Base-by-base conservation (phyloP, 1,139 yeast genomes). In the Lodderomyces margitis region DNA sequence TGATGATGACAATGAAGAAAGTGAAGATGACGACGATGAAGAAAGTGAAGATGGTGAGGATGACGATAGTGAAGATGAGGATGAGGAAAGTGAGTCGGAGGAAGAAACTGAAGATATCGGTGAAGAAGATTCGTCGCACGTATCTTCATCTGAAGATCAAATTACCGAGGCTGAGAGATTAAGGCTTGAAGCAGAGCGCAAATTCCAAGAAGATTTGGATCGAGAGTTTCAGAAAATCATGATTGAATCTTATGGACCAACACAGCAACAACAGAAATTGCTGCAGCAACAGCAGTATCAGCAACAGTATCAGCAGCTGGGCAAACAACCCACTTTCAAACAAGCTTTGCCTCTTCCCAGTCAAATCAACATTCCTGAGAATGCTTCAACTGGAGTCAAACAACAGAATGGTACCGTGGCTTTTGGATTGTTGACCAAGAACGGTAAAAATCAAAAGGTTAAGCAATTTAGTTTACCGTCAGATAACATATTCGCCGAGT, bases 351-450 rank as follows among this genome's bases (percentile, higher is more conserved):
- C 68, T 1, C 32, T 54, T 14, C 63, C 59, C 11, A 43, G 53
- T 9, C 47, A 44, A 31, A 11, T 36, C 9, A 9, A 32, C 11
- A 14, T 25, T 12, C 14, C 30, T 7, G 25, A 37, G 4, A 21
- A 23, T 5, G 24, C 28, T 11, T 3, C 30, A 2, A 5, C 11
- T 15, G 10, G 21, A 2, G 34, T 31, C 5, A 30, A 34, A 21
- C 32, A 33, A 9, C 20, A 33, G 9, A n/a, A n/a, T n/a, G 32
- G 28, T 7, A 52, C 41, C 11, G 62, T 74, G 7, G 64, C 76
- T 8, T 82, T 83, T 53, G 74, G 76, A 6, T 67, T 83, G 43
- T 60, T 83, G 41, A 71, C 82, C 1, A 78, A 59, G 46, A 56
- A 57, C 24, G 78, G 74, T 50, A 69, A 66, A 40, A 78, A 74